Evolutionary conservation across 148 eudicot genomes (phyloP), one percentile per base, ranked within the genome.

Genomic region (Bassia scoparia): DNA sequence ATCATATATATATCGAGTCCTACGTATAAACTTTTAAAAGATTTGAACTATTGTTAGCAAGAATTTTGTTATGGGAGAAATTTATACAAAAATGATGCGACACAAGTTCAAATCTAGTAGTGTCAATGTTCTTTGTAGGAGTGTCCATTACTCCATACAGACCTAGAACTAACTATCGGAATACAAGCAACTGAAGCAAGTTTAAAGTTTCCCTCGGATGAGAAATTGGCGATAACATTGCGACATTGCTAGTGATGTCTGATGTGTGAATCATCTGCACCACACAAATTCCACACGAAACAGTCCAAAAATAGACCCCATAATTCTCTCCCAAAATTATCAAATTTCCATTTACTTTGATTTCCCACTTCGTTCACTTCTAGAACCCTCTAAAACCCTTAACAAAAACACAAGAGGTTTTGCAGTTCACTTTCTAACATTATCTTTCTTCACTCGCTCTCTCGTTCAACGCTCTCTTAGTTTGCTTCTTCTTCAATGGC

Each of bases 381-480:
- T 69, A 76, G 79, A 76, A 76, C 60, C 59, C 67, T 76, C 70
- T 77, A 70, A 70, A 77, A 77, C 80, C 75, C 75, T 77, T n/a
- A 10, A 67, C 24, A 61, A n/a, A 20, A 18, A 31, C 72, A 20
- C 11, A 14, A 16, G 13, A 30, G 60, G 73, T 9, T 44, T 76
- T 43, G 46, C 48, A 65, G 3, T 65, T 43, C 69, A 24, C 46
- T 66, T 44, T 21, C 17, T 52, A 24, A 52, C 24, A 20, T 21
- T 52, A 52, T 59, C 20, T 18, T 52, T 46, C 14, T 17, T 43
- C 23, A 54, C 16, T 37, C 31, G 26, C 46, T 4, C 4, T 13
- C 35, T 33, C 23, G 24, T 1, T 11, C 17, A 9, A 23, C 31
- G 13, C 68, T 61, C 15, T 73, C 76, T 49, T 58, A 54, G 49